These are phyloP conservation scores for Psilocybe subaeruginosa DNA, from an alignment of 768 basidiomycete species.

Conservation along the genomic window DNA sequence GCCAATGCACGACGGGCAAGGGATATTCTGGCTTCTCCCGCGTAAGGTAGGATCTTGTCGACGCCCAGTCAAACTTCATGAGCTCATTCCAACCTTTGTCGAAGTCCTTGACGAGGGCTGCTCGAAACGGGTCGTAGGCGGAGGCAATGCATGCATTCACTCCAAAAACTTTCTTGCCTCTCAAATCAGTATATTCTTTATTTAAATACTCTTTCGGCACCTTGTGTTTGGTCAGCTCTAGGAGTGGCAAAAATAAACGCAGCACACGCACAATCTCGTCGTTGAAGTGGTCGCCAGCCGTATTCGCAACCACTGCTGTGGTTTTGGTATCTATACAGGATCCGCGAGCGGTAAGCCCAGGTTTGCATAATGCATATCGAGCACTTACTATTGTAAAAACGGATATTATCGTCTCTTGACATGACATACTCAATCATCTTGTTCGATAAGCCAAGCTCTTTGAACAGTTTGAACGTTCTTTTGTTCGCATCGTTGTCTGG, in stretches of 20 bases:
- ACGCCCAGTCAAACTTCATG: too few species aligned
- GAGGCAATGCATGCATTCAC: too few species aligned
- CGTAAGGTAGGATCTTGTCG: neutral
- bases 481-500: constrained; percentile 24
- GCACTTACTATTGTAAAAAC: too few species aligned
- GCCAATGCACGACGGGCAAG: neutral
- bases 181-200: neutral
- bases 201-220: neutral
- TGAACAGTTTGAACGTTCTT: constrained; percentile 11
- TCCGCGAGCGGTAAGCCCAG: neutral
- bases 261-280: neutral
- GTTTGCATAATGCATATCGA: too few species aligned
- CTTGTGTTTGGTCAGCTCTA: neutral
- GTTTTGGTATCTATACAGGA: neutral
- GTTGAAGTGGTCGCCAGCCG: constrained; percentile 6
- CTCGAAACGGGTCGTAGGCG: too few species aligned
- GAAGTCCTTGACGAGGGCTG: too few species aligned
- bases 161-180: neutral
- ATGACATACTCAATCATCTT: neutral
- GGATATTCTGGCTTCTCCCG: too few species aligned
- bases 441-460: constrained; percentile 7
- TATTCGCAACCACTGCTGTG: neutral
- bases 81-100: too few species aligned
- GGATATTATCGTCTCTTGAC: too few species aligned
- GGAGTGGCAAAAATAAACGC: too few species aligned